Evolutionary conservation across 2,329 filamentous ascomycete species (phyloP).

Genomic region (Fusarium fracticaudum): DNA sequence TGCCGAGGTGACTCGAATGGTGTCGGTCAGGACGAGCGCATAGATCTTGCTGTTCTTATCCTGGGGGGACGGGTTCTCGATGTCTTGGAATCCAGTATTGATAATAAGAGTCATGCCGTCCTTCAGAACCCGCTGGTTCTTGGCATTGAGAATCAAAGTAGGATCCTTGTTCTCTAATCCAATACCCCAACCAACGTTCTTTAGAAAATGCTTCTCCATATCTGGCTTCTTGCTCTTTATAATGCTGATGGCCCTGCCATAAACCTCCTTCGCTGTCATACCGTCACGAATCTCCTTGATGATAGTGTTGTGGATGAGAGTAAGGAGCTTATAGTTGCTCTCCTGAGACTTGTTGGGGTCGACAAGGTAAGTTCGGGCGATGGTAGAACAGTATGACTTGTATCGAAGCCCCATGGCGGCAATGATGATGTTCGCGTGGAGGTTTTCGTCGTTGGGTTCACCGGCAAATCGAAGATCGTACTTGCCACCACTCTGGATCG

Average conservation of each 20-base stretch:
- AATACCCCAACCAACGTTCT: conserved; percentile 90
- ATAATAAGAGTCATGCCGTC: conserved; percentile 98
- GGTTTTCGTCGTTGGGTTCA: conserved; percentile 80
- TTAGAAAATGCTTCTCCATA: conserved; percentile 92
- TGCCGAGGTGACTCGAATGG: conserved; percentile 82
- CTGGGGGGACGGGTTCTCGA: conserved; percentile 86
- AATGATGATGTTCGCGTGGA: conserved; percentile 94
- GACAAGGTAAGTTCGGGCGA: conserved; percentile 93
- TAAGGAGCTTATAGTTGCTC: conserved; percentile 88
- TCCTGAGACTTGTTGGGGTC: conserved; percentile 98
- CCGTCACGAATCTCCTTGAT: conserved; percentile 92
- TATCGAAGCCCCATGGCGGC: conserved; percentile 92
- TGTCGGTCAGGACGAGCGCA: conserved; percentile 90
- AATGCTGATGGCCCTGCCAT: conserved; percentile 82
- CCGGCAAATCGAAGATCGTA: conserved; percentile 88
- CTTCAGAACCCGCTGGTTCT: conserved; percentile 84
- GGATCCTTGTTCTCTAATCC: conserved; percentile 90
- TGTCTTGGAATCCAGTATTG: conserved; percentile 87
- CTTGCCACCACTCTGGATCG: conserved; percentile 93
- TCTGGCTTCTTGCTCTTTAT: conserved; percentile 94
- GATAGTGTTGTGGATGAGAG: conserved; percentile 86
- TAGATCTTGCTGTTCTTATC: conserved; percentile 92
- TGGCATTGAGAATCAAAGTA: conserved; percentile 85
- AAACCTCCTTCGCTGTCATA: conserved; percentile 86
- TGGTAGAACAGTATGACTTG: conserved; percentile 92